Evolutionary conservation across 345 rosid species (phyloP), one percentile per base, ranked within the genome.

Genomic region (Eucalyptus brandiana): DNA sequence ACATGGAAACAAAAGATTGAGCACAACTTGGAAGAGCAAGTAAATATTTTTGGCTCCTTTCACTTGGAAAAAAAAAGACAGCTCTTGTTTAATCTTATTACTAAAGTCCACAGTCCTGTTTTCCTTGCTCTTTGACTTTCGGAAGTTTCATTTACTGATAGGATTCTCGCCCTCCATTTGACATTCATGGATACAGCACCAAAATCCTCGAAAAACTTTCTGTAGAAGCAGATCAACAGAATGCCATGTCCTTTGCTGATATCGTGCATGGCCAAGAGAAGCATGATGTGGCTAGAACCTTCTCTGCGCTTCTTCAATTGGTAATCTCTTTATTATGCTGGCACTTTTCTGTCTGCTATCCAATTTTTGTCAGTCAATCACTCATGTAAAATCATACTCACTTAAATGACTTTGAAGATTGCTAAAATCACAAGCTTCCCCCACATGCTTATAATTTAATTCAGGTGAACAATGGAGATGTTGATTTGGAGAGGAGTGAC

Each of bases 221-320:
- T 47, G 88, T 90, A 87, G 95, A 95, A 92, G 94, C 87, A 62
- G 90, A 91, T 28, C 76, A 88, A 30, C 92, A 87, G 89, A 90
- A 89, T 88, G 90, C 87, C 26, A 88, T 87, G 89, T 91, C 99
- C 48, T 98, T 98, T 56, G 89, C 95, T 32, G 95, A 94, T 91
- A 92, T 95, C 58, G 98, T 96, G 72, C 92, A 88, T 90, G 97
- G 95, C 91, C 99, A 94, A 90, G 96, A 95, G 65, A 97, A 94
- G 94, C 98, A 96, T 86, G 97, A 97, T 23, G 95, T 97, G 72
- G 99, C 99, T 86, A 97, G 99, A 91, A 88, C 96, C 44, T 98
- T 98, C 93, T 97, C 99, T 12, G 99, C 98, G 7, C 98, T 98
- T 89, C 99, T 98, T 89, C 99, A 98, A 91, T 93, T 98, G 98